A percentile compares a stretch with the other conserved stretches of the same genome.
These are phyloP conservation scores for Prasinococcaceae sp. DNA, from an alignment of 139 green algal genomes.

Conservation along the genomic window DNA sequence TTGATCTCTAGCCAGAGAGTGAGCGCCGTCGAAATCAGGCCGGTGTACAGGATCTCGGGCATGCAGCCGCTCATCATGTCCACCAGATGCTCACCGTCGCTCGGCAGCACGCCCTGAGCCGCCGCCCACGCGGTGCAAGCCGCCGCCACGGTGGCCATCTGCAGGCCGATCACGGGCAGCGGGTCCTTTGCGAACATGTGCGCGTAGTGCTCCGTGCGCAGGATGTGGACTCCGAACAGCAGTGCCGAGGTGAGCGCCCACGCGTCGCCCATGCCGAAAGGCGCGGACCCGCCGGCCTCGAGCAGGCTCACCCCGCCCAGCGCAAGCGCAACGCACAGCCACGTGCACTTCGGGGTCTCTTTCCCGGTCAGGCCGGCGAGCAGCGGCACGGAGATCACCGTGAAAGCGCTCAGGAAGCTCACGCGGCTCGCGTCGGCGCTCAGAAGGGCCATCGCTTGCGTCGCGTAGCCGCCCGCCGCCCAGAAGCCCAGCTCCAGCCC, in stretches of 20 bases:
- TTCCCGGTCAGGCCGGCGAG: conserved; percentile 45
- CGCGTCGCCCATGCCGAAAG: conserved; percentile 36
- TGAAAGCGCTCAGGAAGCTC: conserved; percentile 64
- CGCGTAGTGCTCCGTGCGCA: conserved; percentile 25
- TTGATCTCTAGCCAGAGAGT: conserved; percentile 32
- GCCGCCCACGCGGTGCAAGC: conserved; percentile 1
- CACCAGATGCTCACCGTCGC: neutral
- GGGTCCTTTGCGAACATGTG: neutral
- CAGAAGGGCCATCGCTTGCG: conserved; percentile 43
- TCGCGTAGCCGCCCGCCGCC: conserved; percentile 15
- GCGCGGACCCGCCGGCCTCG: conserved; percentile 26
- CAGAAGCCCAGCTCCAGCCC: conserved; percentile 10
- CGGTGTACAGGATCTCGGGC: conserved; percentile 31
- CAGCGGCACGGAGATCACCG: conserved; percentile 62
- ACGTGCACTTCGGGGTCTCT: conserved; percentile 41
- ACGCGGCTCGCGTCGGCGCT: conserved; percentile 48
- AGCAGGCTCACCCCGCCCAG: conserved; percentile 50
- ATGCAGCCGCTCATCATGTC: neutral
- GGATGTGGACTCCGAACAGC: conserved; percentile 56
- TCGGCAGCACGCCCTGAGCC: neutral
- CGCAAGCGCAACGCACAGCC: conserved; percentile 34
- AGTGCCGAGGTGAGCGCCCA: conserved; percentile 48
- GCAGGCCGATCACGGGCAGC: conserved; percentile 24
- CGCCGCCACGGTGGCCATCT: conserved; percentile 26
- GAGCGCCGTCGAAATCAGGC: conserved; percentile 34